These are phyloP conservation scores for Nigrograna mackinnonii DNA, from an alignment of 2,329 filamentous ascomycete species.

Conservation along the genomic window DNA sequence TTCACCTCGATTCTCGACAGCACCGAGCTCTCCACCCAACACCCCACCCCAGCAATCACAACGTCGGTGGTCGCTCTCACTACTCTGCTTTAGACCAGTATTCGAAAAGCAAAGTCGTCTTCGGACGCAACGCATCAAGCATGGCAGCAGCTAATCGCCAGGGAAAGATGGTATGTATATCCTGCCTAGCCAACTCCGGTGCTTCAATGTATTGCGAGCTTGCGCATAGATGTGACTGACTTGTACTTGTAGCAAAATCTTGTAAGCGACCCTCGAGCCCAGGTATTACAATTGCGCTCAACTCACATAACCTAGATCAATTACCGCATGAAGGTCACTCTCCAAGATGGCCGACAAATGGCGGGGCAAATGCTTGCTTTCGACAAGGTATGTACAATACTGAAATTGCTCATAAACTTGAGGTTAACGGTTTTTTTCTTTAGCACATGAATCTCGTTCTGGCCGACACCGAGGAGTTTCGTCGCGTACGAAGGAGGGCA, in stretches of 20 bases:
- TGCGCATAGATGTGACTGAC: slow-evolving; percentile 50
- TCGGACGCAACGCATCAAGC: slow-evolving; percentile 43
- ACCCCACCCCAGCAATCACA: slow-evolving; percentile 22
- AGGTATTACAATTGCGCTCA: slow-evolving; percentile 10
- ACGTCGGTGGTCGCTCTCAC: slow-evolving; percentile 15
- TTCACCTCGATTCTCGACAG: slow-evolving; percentile 11
- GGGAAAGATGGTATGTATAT: slow-evolving; percentile 92
- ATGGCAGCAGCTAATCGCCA: slow-evolving; percentile 75
- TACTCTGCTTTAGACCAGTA: slow-evolving; percentile 1
- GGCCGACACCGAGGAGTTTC: slow-evolving; percentile 89
- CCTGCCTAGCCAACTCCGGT: slow-evolving; percentile 38
- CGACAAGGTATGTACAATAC: slow-evolving; percentile 72
- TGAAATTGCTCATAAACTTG: not conserved
- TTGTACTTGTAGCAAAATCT: slow-evolving; percentile 62
- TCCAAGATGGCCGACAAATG: slow-evolving; percentile 95
- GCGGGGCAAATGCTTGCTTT: slow-evolving; percentile 98
- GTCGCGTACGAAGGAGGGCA: slow-evolving; percentile 83
- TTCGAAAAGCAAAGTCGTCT: slow-evolving; percentile 39
- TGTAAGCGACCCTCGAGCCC: slow-evolving; percentile 51
- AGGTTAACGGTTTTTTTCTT: not conserved
- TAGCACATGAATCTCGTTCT: slow-evolving; percentile 99
- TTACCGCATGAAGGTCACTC: slow-evolving; percentile 96
- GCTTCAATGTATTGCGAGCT: slow-evolving; percentile 40
- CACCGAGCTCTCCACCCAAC: slow-evolving; percentile 26
- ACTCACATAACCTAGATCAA: slow-evolving; percentile 73